Percentiles rank a stretch among this genome's conserved stretches.
phyloP scores from a whole-genome alignment of 129 eudicot species.

The Erigeron canadensis region DNA sequence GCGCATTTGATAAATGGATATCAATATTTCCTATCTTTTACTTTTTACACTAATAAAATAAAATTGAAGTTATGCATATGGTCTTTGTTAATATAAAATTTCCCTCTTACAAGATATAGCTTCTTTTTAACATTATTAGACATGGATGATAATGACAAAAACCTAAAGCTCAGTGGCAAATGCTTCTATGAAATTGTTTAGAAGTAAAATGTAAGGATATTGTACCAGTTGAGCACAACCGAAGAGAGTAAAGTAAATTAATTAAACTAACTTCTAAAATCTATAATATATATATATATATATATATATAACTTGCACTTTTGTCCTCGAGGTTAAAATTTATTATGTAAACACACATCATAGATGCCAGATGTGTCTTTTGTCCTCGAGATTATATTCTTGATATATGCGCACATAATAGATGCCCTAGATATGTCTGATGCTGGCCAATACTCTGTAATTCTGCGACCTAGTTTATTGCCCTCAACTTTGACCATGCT shows the following conservation, averaged over 20 bases:
- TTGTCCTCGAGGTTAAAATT: conserved; percentile 2
- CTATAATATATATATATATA: not conserved
- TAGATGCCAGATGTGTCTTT: conserved; percentile 12
- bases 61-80: not conserved
- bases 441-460: not conserved
- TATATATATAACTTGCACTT: conserved; percentile 10
- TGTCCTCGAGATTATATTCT: conserved; percentile 1
- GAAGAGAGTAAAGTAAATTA: not conserved
- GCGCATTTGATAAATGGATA: not conserved
- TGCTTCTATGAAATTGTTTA: not conserved
- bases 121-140: not conserved
- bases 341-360: not conserved
- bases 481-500: not conserved
- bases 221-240: not conserved
- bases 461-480: not conserved
- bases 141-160: not conserved
- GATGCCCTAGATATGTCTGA: not conserved
- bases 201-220: not conserved
- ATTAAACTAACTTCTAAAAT: not conserved
- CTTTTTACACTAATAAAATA: no score
- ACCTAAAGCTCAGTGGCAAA: not conserved
- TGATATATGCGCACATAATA: not conserved
- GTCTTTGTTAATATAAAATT: conserved; percentile 11
- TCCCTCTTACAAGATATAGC: not conserved
- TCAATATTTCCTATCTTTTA: not conserved